A percentile compares a stretch with the other conserved stretches of the same genome.
Evolutionary conservation across 495 filamentous ascomycete genomes (phyloP).

Genomic region (Trichoderma gamsii): DNA sequence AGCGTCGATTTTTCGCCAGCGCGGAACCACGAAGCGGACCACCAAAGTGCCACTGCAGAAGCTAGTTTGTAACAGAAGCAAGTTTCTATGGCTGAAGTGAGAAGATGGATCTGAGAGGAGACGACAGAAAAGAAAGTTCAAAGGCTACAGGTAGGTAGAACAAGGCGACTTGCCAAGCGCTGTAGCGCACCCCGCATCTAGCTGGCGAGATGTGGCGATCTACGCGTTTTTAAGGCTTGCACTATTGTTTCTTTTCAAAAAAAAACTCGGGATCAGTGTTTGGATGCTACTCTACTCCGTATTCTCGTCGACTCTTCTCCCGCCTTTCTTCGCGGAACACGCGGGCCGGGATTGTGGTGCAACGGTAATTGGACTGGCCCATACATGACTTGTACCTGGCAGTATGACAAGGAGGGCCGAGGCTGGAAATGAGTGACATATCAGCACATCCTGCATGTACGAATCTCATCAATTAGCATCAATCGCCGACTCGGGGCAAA

Average conservation of each 20-base stretch:
- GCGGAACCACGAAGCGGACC: conserved; percentile 2
- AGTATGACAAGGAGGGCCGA: not conserved
- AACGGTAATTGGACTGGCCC: not conserved
- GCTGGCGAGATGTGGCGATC: not conserved
- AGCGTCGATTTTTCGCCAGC: not conserved
- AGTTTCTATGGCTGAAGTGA: not conserved
- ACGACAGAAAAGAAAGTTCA: not conserved
- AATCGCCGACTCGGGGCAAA: not conserved
- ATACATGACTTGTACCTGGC: not conserved
- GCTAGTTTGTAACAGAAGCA: not conserved
- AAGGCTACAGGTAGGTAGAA: not conserved
- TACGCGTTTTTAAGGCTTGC: not conserved
- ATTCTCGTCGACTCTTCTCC: too few species aligned
- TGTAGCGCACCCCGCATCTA: not conserved
- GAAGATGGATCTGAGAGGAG: not conserved
- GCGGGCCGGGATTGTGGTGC: not conserved
- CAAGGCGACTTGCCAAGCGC: not conserved
- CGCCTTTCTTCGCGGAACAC: not conserved
- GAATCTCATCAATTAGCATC: not conserved
- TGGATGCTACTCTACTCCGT: not conserved
- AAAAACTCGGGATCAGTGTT: not conserved
- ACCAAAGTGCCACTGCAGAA: not conserved
- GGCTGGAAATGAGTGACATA: conserved; percentile 11
- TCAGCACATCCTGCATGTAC: not conserved
- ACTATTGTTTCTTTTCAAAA: not conserved